phyloP scores from a whole-genome alignment of 345 rosid genomes.

The Lumnitzera littorea region DNA sequence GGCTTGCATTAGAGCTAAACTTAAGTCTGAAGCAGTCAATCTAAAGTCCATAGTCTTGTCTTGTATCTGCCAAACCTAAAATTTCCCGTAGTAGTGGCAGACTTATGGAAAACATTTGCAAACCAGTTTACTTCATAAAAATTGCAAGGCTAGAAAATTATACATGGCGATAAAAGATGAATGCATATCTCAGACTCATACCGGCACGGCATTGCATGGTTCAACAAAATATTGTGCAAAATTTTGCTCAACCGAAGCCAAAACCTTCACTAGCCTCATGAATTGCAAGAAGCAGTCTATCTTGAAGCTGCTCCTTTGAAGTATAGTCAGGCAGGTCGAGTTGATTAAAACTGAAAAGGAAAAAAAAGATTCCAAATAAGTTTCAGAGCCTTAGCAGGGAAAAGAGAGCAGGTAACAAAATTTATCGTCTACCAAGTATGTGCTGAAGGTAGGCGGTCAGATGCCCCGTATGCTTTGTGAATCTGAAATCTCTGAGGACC shows the following conservation, averaged over 20 bases:
- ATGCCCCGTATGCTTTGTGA: conserved; percentile 96
- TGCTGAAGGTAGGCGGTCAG: conserved; percentile 88
- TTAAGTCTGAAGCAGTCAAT: too few relatives aligned
- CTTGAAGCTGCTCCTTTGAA: conserved; percentile 74
- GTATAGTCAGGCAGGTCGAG: conserved; percentile 91
- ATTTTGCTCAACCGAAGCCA: conserved; percentile 62
- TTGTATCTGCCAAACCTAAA: too few relatives aligned
- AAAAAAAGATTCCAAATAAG: neutral
- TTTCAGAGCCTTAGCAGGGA: neutral
- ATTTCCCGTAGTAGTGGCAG: too few relatives aligned
- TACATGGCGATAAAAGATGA: too few relatives aligned
- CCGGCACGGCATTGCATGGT: neutral
- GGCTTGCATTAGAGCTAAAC: too few relatives aligned
- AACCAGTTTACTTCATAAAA: too few relatives aligned
- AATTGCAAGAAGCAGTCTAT: conserved; percentile 83
- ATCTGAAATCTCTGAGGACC: conserved; percentile 94
- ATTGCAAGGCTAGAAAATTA: too few relatives aligned
- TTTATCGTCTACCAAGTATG: conserved; percentile 68
- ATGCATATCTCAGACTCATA: neutral
- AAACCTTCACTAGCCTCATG: conserved; percentile 97
- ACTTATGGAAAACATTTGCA: too few relatives aligned
- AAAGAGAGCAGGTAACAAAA: neutral
- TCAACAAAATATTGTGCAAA: too few relatives aligned
- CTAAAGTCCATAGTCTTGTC: too few relatives aligned
- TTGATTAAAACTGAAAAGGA: conserved; percentile 76